Evolutionary conservation across 2,329 filamentous ascomycete species (phyloP).

Genomic region (Epichloe festucae): DNA sequence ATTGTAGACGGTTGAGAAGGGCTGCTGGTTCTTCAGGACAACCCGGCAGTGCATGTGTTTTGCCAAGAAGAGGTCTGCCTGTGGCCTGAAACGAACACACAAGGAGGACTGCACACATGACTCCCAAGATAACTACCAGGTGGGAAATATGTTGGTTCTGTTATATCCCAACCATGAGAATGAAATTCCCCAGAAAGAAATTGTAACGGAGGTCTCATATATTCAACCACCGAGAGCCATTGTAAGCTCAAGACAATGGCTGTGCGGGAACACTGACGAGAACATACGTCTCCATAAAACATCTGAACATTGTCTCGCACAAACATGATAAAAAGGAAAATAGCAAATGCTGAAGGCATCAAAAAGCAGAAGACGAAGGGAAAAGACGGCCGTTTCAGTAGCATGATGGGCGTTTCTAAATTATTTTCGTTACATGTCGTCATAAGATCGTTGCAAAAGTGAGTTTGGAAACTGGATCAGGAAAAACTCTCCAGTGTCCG

Average conservation of each 20-base stretch:
- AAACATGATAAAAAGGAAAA: background rate
- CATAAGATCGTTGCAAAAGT: constrained; percentile 14
- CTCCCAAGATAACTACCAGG: too few species aligned
- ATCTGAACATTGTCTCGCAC: background rate
- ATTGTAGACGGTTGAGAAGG: too few species aligned
- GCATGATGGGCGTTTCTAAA: constrained; percentile 8
- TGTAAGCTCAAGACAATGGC: background rate
- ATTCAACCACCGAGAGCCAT: background rate
- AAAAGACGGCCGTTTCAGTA: constrained; percentile 1
- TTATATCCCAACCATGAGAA: background rate
- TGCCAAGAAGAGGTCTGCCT: too few species aligned
- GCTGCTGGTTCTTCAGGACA: too few species aligned
- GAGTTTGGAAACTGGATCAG: constrained; percentile 4
- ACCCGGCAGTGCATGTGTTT: too few species aligned
- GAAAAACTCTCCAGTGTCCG: background rate
- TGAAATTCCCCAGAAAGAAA: background rate
- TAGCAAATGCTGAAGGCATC: background rate
- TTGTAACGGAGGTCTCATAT: background rate
- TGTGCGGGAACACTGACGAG: background rate
- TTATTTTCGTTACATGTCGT: constrained; percentile 13
- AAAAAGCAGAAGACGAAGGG: background rate
- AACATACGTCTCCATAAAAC: background rate
- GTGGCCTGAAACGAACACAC: too few species aligned
- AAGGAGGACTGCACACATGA: too few species aligned
- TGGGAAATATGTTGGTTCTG: background rate